phyloP scores from a whole-genome alignment of 2,329 filamentous ascomycete genomes.

The Colletotrichum simmondsii region DNA sequence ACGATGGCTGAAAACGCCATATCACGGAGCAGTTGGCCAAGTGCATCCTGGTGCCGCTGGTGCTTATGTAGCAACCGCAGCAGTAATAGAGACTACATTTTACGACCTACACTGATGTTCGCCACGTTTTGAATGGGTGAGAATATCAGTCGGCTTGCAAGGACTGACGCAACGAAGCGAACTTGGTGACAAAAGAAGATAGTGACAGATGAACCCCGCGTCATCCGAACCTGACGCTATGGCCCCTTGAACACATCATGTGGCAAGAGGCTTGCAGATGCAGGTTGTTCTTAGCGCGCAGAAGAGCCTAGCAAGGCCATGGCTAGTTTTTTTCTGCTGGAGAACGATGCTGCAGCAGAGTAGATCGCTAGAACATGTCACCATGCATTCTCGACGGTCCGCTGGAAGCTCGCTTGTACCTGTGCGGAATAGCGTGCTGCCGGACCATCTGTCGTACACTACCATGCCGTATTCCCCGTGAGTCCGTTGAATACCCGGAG shows the following conservation, averaged over 20 bases:
- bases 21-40: neutral
- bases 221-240: slow-evolving; percentile 22
- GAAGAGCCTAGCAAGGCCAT: neutral
- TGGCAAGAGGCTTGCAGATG: slow-evolving; percentile 30
- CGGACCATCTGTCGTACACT: neutral
- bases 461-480: neutral
- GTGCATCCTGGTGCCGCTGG: slow-evolving; percentile 8
- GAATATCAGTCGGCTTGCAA: neutral
- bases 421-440: neutral
- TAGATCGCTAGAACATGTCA: slow-evolving; percentile 5
- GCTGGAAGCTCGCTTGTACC: neutral
- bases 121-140: neutral
- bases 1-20: neutral
- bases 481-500: neutral
- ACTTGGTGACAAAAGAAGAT: neutral
- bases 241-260: slow-evolving; percentile 16
- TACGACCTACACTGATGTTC: neutral
- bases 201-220: slow-evolving; percentile 1
- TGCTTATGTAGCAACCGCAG: slow-evolving; percentile 17
- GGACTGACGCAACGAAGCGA: neutral
- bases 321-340: slow-evolving; percentile 1
- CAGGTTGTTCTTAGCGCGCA: slow-evolving; percentile 4
- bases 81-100: slow-evolving; percentile 28
- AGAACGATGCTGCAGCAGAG: neutral
- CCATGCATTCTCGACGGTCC: neutral